phyloP scores from a whole-genome alignment of 1,139 yeast species.

The Sugiyamaella neomexicana region DNA sequence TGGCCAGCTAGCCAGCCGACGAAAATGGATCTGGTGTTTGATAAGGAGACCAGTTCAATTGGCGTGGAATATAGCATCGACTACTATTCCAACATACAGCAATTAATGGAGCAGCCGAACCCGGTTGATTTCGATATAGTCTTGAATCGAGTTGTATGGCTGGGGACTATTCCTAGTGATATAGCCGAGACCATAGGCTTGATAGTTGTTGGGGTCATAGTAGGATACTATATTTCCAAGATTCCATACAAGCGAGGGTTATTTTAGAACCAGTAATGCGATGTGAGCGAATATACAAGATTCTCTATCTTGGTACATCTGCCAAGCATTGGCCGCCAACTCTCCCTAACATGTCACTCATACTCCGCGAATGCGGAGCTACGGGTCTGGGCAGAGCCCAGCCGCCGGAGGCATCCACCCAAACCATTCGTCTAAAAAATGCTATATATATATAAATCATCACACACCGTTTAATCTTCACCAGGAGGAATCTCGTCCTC shows the following conservation, averaged over 20 bases:
- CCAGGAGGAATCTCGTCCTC: slow-evolving; percentile 98
- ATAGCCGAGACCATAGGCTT: slow-evolving; percentile 29
- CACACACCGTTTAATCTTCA: slow-evolving; percentile 57
- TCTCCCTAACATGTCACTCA: no score
- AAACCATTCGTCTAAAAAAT: not conserved
- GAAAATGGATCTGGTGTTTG: slow-evolving; percentile 30
- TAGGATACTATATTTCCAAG: slow-evolving; percentile 18
- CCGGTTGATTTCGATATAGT: slow-evolving; percentile 31
- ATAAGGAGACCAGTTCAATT: slow-evolving; percentile 21
- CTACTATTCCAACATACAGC: slow-evolving; percentile 25
- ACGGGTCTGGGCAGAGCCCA: no score
- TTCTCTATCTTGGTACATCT: no score
- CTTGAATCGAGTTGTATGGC: slow-evolving; percentile 27
- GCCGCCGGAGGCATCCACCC: no score
- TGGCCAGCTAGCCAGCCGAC: slow-evolving; percentile 44
- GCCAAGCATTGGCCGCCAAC: no score
- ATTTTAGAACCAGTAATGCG: no score
- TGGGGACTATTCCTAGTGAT: slow-evolving; percentile 31
- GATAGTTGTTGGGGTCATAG: slow-evolving; percentile 24
- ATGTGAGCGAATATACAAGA: no score
- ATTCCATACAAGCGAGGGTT: slow-evolving; percentile 9
- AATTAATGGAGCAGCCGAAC: slow-evolving; percentile 25
- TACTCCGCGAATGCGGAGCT: no score
- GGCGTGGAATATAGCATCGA: slow-evolving; percentile 24
- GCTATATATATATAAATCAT: not conserved